phyloP scores from a whole-genome alignment of 768 basidiomycete species.

The Serpula lacrymans region DNA sequence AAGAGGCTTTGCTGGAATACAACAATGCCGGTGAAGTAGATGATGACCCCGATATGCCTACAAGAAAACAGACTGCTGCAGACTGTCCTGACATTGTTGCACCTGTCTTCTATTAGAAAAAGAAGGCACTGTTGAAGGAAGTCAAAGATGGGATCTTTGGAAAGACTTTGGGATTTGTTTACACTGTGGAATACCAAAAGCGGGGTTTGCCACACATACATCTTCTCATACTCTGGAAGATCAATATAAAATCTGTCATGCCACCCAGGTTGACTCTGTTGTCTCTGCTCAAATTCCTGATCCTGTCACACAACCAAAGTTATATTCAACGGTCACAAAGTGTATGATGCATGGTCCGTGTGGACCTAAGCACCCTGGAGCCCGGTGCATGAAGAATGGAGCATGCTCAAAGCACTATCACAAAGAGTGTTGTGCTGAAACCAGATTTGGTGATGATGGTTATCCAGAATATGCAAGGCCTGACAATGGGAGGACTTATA shows the following conservation, averaged over 20 bases:
- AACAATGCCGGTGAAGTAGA: slow-evolving; percentile 1
- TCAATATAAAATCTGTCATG: slow-evolving; percentile 27
- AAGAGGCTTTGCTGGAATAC: slow-evolving; percentile 31
- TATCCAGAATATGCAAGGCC: slow-evolving; percentile 37
- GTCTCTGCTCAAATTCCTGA: slow-evolving; percentile 45
- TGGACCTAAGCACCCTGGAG: slow-evolving; percentile 20
- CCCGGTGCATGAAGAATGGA: slow-evolving; percentile 40
- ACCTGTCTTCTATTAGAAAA: slow-evolving; percentile 44
- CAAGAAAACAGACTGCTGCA: slow-evolving; percentile 31
- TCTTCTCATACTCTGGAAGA: slow-evolving; percentile 40
- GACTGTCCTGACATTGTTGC: slow-evolving; percentile 48
- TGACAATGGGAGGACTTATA: slow-evolving; percentile 32
- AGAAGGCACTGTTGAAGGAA: slow-evolving; percentile 29
- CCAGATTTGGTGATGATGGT: slow-evolving; percentile 34
- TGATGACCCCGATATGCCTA: background rate
- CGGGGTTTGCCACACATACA: slow-evolving; percentile 55
- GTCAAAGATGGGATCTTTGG: slow-evolving; percentile 37
- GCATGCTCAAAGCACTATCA: slow-evolving; percentile 44
- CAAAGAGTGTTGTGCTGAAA: slow-evolving; percentile 32
- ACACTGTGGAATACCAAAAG: slow-evolving; percentile 59
- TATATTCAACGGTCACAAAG: slow-evolving; percentile 36
- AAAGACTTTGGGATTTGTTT: no score
- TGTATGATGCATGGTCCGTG: slow-evolving; percentile 48
- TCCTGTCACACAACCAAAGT: slow-evolving; percentile 30
- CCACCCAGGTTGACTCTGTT: slow-evolving; percentile 37